Conservation (phyloP, 192 early-diverging fungal genomes). For the Dispira parvispora region DNA sequence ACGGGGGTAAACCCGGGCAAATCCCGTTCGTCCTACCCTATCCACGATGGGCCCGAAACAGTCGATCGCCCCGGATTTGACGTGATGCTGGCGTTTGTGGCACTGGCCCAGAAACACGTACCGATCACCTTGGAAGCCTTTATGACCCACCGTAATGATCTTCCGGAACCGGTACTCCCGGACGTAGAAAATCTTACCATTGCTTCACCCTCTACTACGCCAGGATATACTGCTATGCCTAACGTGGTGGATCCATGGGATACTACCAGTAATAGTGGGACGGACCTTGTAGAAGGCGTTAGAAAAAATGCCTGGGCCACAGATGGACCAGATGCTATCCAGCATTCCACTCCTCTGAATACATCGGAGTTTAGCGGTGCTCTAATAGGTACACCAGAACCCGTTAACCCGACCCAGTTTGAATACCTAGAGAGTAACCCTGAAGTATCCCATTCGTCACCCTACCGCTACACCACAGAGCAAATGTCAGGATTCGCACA, state of each 20-base stretch:
- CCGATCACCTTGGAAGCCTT: slow-evolving; percentile 47
- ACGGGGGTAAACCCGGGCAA: no score
- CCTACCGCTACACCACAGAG: neutral
- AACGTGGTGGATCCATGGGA: neutral
- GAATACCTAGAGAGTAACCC: neutral
- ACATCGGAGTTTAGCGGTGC: neutral
- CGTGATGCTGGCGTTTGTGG: slow-evolving; percentile 47
- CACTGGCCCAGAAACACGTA: slow-evolving; percentile 67
- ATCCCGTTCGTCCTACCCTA: no score
- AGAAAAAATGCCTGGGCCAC: no score
- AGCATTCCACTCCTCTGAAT: neutral
- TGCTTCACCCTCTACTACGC: slow-evolving; percentile 2
- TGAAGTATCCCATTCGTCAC: neutral
- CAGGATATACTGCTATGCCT: neutral
- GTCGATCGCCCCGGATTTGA: slow-evolving; percentile 36
- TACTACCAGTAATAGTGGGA: neutral
- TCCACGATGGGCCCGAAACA: slow-evolving; percentile 1
- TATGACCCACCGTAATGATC: slow-evolving; percentile 42
- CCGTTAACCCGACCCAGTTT: neutral
- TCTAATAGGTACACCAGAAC: neutral
- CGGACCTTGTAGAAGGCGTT: no score
- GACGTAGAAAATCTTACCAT: slow-evolving; percentile 34
- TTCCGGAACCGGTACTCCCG: slow-evolving; percentile 39
- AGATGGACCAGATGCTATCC: neutral
- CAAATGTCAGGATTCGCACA: slow-evolving; percentile 7